Conservation (phyloP, 306 rosid species). For the Glycine tomentella region DNA sequence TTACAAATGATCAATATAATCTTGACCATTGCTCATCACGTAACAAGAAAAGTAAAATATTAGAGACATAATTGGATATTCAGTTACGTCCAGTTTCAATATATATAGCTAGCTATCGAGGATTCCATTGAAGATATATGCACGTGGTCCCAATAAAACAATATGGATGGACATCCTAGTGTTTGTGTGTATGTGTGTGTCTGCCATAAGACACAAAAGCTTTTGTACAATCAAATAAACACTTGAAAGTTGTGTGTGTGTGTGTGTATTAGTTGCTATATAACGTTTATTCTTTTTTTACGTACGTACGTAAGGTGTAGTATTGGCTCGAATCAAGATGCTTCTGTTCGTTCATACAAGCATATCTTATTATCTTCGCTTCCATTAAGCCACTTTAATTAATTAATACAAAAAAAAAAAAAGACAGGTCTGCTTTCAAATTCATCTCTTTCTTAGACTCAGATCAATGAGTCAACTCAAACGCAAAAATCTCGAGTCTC, state of each 20-base stretch:
- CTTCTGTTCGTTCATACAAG: conserved; percentile 19
- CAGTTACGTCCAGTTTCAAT: conserved; percentile 30
- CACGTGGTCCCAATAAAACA: conserved; percentile 28
- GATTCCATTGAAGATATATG: not conserved
- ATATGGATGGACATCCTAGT: conserved; percentile 15
- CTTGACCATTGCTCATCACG: conserved; percentile 15
- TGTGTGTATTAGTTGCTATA: not conserved
- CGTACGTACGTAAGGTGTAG: not conserved
- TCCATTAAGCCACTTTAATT: not conserved
- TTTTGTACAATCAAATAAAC: conserved; percentile 12
- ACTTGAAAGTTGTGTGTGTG: not conserved
- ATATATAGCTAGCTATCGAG: conserved; percentile 8
- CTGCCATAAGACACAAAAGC: conserved; percentile 13
- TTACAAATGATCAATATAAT: conserved; percentile 15
- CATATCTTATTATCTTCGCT: conserved; percentile 9
- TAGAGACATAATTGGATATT: conserved; percentile 6
- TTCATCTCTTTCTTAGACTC: conserved; percentile 5
- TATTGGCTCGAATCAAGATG: conserved; percentile 15
- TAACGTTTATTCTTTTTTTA: not conserved
- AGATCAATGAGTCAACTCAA: conserved; percentile 32
- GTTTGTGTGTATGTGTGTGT: not conserved
- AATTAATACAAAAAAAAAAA: conserved; percentile 27
- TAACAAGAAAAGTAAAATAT: conserved; percentile 11
- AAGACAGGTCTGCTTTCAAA: conserved; percentile 10
- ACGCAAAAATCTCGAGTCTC: conserved; percentile 17